phyloP scores from a whole-genome alignment of 2,329 filamentous ascomycete species.

The Botrytis porri region DNA sequence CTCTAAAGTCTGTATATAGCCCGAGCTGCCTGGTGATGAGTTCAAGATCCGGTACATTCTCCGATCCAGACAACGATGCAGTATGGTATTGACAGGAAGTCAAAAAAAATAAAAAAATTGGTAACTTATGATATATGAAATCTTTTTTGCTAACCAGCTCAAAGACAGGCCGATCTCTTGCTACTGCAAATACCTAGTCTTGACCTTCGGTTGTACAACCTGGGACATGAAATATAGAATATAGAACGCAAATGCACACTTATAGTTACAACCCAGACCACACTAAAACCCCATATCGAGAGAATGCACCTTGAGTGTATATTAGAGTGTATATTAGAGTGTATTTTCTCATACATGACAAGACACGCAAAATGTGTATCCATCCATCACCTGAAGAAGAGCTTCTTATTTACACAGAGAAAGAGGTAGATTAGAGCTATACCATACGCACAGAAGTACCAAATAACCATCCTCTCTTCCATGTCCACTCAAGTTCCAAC shows the following conservation, averaged over 20 bases:
- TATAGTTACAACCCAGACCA: not conserved
- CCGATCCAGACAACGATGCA: not conserved
- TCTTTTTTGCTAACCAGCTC: not conserved
- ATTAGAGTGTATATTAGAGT: not conserved
- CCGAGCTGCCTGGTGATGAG: too few species aligned
- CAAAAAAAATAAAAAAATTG: not conserved
- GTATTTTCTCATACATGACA: not conserved
- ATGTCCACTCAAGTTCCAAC: not conserved
- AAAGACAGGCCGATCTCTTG: not conserved
- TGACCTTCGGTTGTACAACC: not conserved
- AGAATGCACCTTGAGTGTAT: not conserved
- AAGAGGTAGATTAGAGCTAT: fast-evolving
- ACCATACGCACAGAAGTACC: not conserved
- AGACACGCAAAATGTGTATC: not conserved
- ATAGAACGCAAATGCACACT: not conserved
- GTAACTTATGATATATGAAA: not conserved
- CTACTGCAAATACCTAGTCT: not conserved
- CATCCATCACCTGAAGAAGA: not conserved
- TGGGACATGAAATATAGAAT: not conserved
- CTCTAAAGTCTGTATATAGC: too few species aligned
- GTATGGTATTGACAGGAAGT: not conserved
- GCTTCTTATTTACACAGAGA: not conserved
- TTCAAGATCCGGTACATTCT: too few species aligned
- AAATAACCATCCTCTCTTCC: not conserved
- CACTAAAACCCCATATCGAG: not conserved